Conservation (phyloP, 352 stramenopile genomes). For the Globisporangium viniferum region DNA sequence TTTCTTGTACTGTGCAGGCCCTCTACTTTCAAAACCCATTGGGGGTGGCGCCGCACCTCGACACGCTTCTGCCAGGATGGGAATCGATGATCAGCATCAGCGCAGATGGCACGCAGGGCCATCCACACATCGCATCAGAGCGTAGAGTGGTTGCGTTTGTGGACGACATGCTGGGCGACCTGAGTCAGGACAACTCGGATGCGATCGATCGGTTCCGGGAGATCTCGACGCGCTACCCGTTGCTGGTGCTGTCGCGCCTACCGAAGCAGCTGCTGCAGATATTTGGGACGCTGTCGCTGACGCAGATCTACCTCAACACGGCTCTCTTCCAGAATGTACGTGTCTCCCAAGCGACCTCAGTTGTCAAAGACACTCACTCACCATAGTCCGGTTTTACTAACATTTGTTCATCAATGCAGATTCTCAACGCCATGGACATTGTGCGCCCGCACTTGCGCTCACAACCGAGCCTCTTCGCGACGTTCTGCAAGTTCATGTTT, state of each 20-base stretch:
- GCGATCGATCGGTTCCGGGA: slow-evolving; percentile 63
- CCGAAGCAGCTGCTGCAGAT: slow-evolving; percentile 48
- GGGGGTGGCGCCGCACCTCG: slow-evolving; percentile 36
- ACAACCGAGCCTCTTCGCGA: slow-evolving; percentile 26
- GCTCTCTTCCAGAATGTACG: slow-evolving; percentile 59
- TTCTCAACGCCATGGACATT: slow-evolving; percentile 63
- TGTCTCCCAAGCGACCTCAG: not conserved
- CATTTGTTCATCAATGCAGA: slow-evolving; percentile 19
- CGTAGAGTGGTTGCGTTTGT: slow-evolving; percentile 31
- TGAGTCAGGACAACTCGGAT: slow-evolving; percentile 42
- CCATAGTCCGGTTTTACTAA: not conserved
- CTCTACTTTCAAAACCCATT: slow-evolving; percentile 68
- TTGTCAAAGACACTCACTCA: not conserved
- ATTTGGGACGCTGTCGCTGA: slow-evolving; percentile 56
- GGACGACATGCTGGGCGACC: slow-evolving; percentile 43
- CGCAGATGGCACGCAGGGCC: slow-evolving; percentile 4
- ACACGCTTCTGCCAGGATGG: slow-evolving; percentile 55
- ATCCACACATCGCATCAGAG: slow-evolving; percentile 19
- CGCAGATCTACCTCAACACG: slow-evolving; percentile 64
- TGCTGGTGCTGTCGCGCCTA: slow-evolving; percentile 56
- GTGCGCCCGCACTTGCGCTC: slow-evolving; percentile 35
- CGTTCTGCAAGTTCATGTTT: slow-evolving; percentile 57
- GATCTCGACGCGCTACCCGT: slow-evolving; percentile 44
- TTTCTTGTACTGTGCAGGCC: slow-evolving; percentile 20
- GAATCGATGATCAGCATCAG: slow-evolving; percentile 42